These are phyloP conservation scores for Sambucus nigra DNA, from an alignment of 129 eudicot genomes.

Conservation along the genomic window DNA sequence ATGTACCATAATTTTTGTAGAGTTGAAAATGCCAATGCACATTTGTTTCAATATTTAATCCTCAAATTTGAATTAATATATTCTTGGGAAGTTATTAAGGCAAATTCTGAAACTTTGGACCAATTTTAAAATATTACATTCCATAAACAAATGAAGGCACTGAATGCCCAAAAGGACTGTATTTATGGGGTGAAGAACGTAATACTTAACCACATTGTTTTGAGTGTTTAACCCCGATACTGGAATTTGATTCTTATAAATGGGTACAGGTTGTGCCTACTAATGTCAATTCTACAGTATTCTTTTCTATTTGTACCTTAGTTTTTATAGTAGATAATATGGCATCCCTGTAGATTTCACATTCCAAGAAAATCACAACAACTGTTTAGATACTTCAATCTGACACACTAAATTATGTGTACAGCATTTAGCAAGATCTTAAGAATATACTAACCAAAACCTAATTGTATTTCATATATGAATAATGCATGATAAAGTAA, in stretches of 20 bases:
- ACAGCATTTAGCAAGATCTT: too few species aligned
- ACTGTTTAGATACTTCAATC: not conserved
- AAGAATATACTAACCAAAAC: not conserved
- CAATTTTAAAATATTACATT: too few species aligned
- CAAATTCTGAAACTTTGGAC: not conserved
- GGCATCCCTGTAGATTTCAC: too few species aligned
- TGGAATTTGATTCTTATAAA: not conserved
- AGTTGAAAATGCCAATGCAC: too few species aligned
- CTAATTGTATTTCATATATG: not conserved
- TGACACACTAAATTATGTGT: not conserved
- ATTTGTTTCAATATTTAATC: too few species aligned
- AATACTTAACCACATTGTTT: not conserved
- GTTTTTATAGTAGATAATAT: not conserved
- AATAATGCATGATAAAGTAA: not conserved
- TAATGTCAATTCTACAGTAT: not conserved
- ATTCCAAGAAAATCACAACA: too few species aligned
- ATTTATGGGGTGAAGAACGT: not conserved
- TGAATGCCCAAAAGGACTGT: not conserved
- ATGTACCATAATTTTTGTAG: too few species aligned
- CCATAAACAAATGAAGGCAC: not conserved
- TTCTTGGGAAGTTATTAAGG: not conserved
- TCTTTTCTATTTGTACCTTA: not conserved
- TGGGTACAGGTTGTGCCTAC: not conserved
- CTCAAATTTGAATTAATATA: too few species aligned
- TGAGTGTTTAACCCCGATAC: not conserved